Evolutionary conservation across 139 green algal genomes (phyloP).

Genomic region (Auxenochlorella pyrenoidosa): DNA sequence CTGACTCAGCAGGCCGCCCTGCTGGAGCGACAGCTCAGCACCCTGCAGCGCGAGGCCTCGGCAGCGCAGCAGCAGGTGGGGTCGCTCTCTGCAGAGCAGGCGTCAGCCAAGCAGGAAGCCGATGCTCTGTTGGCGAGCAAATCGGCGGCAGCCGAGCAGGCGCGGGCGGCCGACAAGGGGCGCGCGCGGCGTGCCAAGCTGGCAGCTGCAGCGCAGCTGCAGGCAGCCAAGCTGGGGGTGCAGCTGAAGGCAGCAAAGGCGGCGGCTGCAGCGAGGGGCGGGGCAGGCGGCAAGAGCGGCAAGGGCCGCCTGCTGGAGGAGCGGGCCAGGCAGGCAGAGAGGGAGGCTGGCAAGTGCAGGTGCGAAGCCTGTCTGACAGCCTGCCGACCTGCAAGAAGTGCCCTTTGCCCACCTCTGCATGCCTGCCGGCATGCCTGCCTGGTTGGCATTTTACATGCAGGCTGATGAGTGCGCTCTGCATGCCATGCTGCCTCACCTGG

Average conservation of each 20-base stretch:
- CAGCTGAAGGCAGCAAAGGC: constrained; percentile 15
- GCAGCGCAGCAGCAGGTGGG: constrained; percentile 6
- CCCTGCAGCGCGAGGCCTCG: background rate
- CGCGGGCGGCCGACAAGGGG: background rate
- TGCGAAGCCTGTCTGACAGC: too few species aligned
- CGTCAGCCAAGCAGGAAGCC: background rate
- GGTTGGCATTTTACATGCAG: background rate
- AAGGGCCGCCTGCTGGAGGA: background rate
- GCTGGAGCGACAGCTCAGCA: constrained; percentile 4
- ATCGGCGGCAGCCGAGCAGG: background rate
- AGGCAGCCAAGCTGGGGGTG: constrained; percentile 17
- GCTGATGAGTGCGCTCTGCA: too few species aligned
- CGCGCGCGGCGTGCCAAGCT: background rate
- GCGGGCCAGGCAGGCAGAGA: background rate
- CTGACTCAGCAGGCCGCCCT: constrained; percentile 24
- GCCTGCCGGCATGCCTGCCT: background rate
- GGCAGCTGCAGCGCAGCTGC: background rate
- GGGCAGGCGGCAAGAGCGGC: background rate
- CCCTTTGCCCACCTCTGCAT: too few species aligned
- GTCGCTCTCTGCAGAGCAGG: background rate
- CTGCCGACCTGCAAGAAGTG: too few species aligned
- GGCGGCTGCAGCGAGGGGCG: background rate
- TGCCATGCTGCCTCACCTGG: too few species aligned
- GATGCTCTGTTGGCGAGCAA: constrained; percentile 6
- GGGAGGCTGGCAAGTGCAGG: background rate